phyloP scores from a whole-genome alignment of 2,329 filamentous ascomycete species.

The Venturia nashicola region DNA sequence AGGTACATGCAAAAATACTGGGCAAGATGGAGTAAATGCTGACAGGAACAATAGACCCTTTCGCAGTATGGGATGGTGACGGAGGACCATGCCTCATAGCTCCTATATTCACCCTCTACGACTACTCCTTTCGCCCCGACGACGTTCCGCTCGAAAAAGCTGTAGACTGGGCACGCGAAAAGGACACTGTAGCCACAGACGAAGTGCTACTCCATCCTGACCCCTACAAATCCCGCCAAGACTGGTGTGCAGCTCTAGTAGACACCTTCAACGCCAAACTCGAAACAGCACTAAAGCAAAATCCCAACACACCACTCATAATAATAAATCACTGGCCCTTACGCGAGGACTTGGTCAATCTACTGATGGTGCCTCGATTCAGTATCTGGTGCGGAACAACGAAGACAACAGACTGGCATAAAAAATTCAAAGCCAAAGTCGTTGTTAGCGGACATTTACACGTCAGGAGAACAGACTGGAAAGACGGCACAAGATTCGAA shows the following conservation, averaged over 20 bases:
- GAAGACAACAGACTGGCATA: conserved; percentile 35
- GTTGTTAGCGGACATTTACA: conserved; percentile 36
- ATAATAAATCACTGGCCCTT: conserved; percentile 36
- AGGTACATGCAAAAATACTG: not conserved
- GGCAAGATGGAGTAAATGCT: not conserved
- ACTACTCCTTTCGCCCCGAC: conserved; percentile 44
- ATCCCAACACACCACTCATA: conserved; percentile 25
- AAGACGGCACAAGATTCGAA: conserved; percentile 33
- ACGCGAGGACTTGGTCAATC: conserved; percentile 30
- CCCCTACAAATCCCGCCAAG: conserved; percentile 30
- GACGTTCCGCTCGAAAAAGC: conserved; percentile 37
- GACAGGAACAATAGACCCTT: conserved; percentile 35
- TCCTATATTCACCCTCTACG: conserved; percentile 47
- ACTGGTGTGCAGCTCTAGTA: conserved; percentile 32
- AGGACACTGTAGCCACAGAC: conserved; percentile 33
- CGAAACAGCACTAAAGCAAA: conserved; percentile 18
- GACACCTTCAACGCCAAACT: conserved; percentile 29
- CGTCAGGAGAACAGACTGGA: conserved; percentile 33
- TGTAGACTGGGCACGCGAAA: conserved; percentile 32
- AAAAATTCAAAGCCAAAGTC: conserved; percentile 32
- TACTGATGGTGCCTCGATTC: conserved; percentile 31
- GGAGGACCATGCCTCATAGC: conserved; percentile 38
- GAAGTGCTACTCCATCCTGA: conserved; percentile 33
- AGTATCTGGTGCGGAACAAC: conserved; percentile 36
- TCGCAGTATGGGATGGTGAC: conserved; percentile 39